phyloP scores from a whole-genome alignment of 768 basidiomycete genomes.

The Amanita inopinata region DNA sequence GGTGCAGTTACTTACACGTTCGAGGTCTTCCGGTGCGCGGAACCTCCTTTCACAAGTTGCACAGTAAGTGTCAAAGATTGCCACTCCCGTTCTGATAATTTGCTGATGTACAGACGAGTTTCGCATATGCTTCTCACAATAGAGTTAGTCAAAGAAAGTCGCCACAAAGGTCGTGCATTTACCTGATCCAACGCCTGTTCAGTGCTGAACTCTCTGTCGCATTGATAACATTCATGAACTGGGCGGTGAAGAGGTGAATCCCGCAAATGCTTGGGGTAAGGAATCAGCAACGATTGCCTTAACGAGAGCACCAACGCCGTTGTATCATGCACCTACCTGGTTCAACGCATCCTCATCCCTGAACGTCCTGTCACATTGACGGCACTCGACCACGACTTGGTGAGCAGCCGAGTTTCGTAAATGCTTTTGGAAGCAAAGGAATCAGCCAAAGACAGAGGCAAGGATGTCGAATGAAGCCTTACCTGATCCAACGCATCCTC shows the following conservation, averaged over 20 bases:
- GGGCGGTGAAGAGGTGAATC: background rate
- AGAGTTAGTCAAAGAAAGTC: background rate
- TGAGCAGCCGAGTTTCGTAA: too few relatives aligned
- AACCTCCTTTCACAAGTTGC: constrained; percentile 1
- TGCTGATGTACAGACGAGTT: background rate
- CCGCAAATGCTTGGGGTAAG: background rate
- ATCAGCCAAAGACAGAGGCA: too few relatives aligned
- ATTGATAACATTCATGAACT: background rate
- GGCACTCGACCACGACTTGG: background rate
- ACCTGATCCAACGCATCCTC: too few relatives aligned
- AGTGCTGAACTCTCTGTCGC: background rate
- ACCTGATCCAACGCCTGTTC: background rate
- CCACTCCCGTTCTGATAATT: background rate
- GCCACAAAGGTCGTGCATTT: background rate
- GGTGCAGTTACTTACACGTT: background rate
- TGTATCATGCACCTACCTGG: background rate
- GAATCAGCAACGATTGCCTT: background rate
- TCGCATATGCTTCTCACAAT: background rate
- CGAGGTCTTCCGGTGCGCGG: background rate
- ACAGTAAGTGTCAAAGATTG: background rate
- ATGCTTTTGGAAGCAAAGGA: too few relatives aligned
- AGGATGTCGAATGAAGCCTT: too few relatives aligned
- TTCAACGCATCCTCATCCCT: background rate
- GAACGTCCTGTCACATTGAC: background rate
- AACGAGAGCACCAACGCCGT: background rate